Evolutionary conservation across 768 basidiomycete species (phyloP).

Genomic region (Mycena indigotica): DNA sequence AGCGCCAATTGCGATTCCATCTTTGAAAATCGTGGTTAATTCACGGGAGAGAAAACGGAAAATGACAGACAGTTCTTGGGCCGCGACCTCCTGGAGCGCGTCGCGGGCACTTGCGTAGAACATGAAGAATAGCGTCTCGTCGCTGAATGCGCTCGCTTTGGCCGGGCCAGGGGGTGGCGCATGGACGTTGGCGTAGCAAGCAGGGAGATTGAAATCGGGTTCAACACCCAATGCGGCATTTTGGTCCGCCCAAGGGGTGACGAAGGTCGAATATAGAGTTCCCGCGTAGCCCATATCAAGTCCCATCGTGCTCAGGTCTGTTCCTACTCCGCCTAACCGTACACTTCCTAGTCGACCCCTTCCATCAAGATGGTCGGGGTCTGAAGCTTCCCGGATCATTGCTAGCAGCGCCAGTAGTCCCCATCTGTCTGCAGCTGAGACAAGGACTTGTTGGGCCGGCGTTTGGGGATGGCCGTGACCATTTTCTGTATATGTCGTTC

Average conservation of each 20-base stretch:
- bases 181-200: slow-evolving; percentile 87
- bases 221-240: slow-evolving; percentile 84
- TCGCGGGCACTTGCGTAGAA: slow-evolving; percentile 95
- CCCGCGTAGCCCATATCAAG: slow-evolving; percentile 84
- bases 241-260: slow-evolving; percentile 95
- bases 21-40: no score
- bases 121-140: slow-evolving; percentile 97
- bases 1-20: slow-evolving; percentile 96
- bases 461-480: slow-evolving; percentile 59
- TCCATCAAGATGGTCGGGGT: slow-evolving; percentile 63
- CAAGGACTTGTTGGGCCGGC: slow-evolving; percentile 90
- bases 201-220: slow-evolving; percentile 88
- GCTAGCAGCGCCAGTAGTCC: slow-evolving; percentile 84
- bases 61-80: slow-evolving; percentile 95
- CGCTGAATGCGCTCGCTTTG: slow-evolving; percentile 85
- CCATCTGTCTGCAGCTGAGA: slow-evolving; percentile 94
- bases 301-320: slow-evolving; percentile 89
- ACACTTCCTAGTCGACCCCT: slow-evolving; percentile 9
- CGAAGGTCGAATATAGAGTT: slow-evolving; percentile 90
- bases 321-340: slow-evolving; percentile 78
- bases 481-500: slow-evolving; percentile 14
- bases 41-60: no score
- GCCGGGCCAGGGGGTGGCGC: slow-evolving; percentile 80
- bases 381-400: slow-evolving; percentile 80
- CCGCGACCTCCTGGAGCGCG: slow-evolving; percentile 90